Evolutionary conservation across 225 moss, liverwort and hornwort species (phyloP), one percentile per base, ranked within the genome.

Genomic region (Lunularia cruciata): DNA sequence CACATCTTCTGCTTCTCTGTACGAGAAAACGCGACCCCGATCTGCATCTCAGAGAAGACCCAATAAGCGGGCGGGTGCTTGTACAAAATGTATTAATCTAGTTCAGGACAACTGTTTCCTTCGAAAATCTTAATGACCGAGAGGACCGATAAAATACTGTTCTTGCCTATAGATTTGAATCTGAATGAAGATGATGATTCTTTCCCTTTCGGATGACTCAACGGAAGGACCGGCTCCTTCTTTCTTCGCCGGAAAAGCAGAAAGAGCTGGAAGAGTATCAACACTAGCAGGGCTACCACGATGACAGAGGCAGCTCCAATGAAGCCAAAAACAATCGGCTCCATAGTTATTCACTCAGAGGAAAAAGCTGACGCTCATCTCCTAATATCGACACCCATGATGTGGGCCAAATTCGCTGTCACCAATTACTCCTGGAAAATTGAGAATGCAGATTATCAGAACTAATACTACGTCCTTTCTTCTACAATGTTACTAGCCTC

Each of bases 11-110:
- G 78, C 76, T 63, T 83, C 75, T 35, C 56, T 75, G 59, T 67
- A 83, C 6, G 63, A 49, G 72, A 83, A 83, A 7, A 76, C 72
- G 52, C 75, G 76, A 45, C 83, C 78, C 57, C 83, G 79, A 76
- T 83, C 83, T 76, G 76, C 39, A 65, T 25, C 16, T 43, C 63
- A 31, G 47, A 15, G 34, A 4, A 48, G 20, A 15, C 47, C 27
- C 13, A 60, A 47, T 20, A 23, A n/a, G n/a, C n/a, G n/a, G n/a
- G n/a, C n/a, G n/a, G n/a, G n/a, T n/a, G n/a, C n/a, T n/a, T n/a
- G n/a, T n/a, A n/a, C n/a, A n/a, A n/a, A n/a, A n/a, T n/a, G n/a
- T n/a, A n/a, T n/a, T n/a, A n/a, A n/a, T n/a, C n/a, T n/a, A 2
- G 16, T 16, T 54, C 35, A 3, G 38, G 0, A 7, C 28, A 39